Conservation (phyloP, 768 basidiomycete genomes). For the Butyriboletus loyo region DNA sequence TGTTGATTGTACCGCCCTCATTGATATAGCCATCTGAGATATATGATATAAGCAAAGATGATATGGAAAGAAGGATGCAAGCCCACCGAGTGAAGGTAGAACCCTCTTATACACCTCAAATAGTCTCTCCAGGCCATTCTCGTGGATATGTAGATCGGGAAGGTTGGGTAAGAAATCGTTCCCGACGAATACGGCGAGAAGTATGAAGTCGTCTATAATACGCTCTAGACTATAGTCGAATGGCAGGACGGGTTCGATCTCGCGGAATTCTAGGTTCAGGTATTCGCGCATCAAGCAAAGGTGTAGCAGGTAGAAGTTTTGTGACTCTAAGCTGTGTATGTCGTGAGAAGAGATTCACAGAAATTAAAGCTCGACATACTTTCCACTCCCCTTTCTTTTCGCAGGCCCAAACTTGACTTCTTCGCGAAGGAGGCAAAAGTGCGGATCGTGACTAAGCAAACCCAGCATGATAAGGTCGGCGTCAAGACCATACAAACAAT, state of each 20-base stretch:
- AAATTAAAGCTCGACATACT: conserved; percentile 33
- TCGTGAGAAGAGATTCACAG: conserved; percentile 5
- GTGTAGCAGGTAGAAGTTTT: conserved; percentile 94
- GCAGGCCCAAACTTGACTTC: conserved; percentile 95
- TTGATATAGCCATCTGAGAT: conserved; percentile 86
- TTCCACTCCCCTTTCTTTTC: conserved; percentile 63
- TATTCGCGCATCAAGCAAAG: conserved; percentile 95
- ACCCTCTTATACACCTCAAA: conserved; percentile 96
- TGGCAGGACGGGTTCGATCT: conserved; percentile 59
- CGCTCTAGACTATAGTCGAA: conserved; percentile 91
- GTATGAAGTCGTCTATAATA: conserved; percentile 96
- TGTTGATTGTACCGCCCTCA: conserved; percentile 80
- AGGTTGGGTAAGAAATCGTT: conserved; percentile 97
- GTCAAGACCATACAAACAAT: conserved; percentile 97
- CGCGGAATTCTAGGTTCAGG: conserved; percentile 90
- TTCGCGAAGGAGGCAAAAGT: conserved; percentile 95
- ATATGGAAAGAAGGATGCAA: background rate
- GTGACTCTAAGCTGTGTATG: conserved; percentile 56
- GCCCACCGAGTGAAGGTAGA: conserved; percentile 67
- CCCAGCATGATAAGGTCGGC: conserved; percentile 99
- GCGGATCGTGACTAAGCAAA: conserved; percentile 94
- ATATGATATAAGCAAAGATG: background rate
- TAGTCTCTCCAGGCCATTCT: conserved; percentile 89
- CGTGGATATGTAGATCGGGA: conserved; percentile 96
- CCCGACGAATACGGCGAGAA: conserved; percentile 95